Base-by-base conservation (phyloP, 1,284 basidiomycete species). In the Leucoagaricus sp. region DNA sequence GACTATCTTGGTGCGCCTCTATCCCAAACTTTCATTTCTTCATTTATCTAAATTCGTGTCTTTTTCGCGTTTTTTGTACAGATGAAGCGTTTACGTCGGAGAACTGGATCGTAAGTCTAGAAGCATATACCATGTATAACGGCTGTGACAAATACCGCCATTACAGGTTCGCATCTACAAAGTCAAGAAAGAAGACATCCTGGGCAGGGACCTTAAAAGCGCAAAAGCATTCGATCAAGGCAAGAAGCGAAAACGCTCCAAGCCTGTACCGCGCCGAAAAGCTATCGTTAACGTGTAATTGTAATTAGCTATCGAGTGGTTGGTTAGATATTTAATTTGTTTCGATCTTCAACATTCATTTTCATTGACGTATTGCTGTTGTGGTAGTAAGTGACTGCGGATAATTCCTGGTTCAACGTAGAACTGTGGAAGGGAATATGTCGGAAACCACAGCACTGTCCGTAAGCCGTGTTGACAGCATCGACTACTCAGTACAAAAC, bases 31-130 rank as follows among this genome's bases (percentile, higher is more conserved):
- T 23, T 53, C 25, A 44, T 26, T 49, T 38, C 34, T 26, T 47
- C 56, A 62, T 40, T 55, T 65, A 23, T 55, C 41, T 44, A 19
- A 34, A 4, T 8, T 31, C 46, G 2, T 9, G 36, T 50, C 41
- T 49, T 3, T 15, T 42, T 38, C 28, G 34, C 17, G 9, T 34
- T n/a, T 51, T 57, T 48, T 13, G 10, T 12, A 33, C 58, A 91
- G 93, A 97, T 64, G 95, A 98, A 72, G 95, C 94, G 7, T 98
- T 95, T 78, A 97, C 95, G 1, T 94, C 93, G 8, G 95, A 98
- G 76, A 98, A 98, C 74, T 98, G 95, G 96, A 96, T 98, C 65
- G 94, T 94, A 67, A 72, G 87, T 74, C 28, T 23, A n/a, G n/a
- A n/a, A n/a, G n/a, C n/a, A n/a, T n/a, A n/a, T n/a, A n/a, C n/a